phyloP scores from a whole-genome alignment of 176 grass and related monocot genomes.

The Otatea glauca region DNA sequence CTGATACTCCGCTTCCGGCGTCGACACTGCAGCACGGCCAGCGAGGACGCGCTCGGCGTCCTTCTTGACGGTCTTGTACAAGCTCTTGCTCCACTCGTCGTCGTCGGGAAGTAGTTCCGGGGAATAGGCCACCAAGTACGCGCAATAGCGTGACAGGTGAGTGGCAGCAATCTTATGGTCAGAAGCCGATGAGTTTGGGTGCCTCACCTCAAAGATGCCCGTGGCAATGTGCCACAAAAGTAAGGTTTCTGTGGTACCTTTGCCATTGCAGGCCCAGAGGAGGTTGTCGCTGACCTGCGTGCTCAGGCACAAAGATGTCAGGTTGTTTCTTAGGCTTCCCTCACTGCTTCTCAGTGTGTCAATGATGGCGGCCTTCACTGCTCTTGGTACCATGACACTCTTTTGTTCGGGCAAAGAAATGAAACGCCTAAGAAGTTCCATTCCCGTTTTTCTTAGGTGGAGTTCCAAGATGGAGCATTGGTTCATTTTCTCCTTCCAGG shows the following conservation, averaged over 20 bases:
- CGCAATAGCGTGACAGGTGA: conserved; percentile 9
- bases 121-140: neutral
- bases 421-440: neutral
- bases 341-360: neutral
- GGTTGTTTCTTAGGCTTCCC: neutral
- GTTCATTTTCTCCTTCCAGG: neutral
- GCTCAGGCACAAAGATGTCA: neutral
- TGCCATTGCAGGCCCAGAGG: neutral
- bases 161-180: too few species aligned
- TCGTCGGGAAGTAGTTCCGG: conserved; percentile 30
- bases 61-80: neutral
- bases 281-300: neutral
- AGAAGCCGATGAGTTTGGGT: too few species aligned
- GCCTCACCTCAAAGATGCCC: neutral
- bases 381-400: too few species aligned
- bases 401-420: neutral
- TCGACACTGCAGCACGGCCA: accelerated
- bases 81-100: neutral
- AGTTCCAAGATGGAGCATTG: neutral
- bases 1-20: neutral
- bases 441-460: neutral
- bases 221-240: conserved; percentile 39
- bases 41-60: neutral
- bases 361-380: neutral
- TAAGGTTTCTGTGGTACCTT: neutral